phyloP scores from a whole-genome alignment of 1,284 basidiomycete species.

The Coniferiporia weirii region DNA sequence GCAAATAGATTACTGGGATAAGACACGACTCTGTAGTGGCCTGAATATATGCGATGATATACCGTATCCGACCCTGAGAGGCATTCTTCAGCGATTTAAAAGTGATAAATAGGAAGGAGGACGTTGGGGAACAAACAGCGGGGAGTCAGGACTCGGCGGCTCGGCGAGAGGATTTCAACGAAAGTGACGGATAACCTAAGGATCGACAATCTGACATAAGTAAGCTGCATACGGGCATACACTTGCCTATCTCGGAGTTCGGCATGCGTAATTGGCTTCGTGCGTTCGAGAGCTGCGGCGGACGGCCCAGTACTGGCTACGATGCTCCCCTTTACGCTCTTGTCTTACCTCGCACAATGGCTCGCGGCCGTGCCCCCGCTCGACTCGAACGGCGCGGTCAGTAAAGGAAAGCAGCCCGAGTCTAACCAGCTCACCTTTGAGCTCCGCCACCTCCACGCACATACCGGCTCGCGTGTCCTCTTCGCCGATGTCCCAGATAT shows the following conservation, averaged over 20 bases:
- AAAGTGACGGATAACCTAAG: not conserved
- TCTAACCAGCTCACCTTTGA: conserved; percentile 36
- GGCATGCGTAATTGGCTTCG: not conserved
- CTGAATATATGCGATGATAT: conserved; percentile 1
- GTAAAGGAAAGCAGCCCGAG: not conserved
- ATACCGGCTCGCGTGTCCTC: conserved; percentile 43
- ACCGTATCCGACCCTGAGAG: conserved; percentile 44
- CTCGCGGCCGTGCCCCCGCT: not conserved
- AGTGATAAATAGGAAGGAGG: too few relatives aligned
- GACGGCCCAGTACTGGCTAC: not conserved
- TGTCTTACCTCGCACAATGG: conserved; percentile 5
- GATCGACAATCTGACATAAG: conserved; percentile 1
- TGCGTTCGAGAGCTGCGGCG: not conserved
- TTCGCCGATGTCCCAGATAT: conserved; percentile 46
- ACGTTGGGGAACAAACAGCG: too few relatives aligned
- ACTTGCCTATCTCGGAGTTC: not conserved
- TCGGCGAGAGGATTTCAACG: not conserved
- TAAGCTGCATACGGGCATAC: not conserved
- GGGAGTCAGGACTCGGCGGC: too few relatives aligned
- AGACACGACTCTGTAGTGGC: not conserved
- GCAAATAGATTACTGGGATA: not conserved
- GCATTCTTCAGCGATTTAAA: conserved; percentile 25
- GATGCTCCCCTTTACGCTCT: conserved; percentile 12
- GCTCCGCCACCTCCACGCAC: conserved; percentile 60
- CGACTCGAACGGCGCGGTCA: not conserved